Conservation (phyloP, 1,284 basidiomycete genomes). For the Boletus sp. region DNA sequence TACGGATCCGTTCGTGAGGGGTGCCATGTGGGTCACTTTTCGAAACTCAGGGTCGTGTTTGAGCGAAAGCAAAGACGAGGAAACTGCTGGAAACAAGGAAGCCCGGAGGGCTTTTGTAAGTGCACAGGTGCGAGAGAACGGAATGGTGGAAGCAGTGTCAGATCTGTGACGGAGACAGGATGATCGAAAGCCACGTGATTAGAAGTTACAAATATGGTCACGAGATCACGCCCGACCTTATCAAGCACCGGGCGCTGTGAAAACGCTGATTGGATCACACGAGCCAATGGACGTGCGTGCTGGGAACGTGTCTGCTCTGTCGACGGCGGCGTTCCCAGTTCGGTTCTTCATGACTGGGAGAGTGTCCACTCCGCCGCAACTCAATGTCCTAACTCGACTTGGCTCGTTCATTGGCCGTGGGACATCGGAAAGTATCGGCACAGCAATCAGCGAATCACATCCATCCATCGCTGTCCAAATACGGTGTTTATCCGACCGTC, state of each 20-base stretch:
- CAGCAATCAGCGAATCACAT: no score
- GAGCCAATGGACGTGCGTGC: neutral
- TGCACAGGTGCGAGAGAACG: slow-evolving; percentile 34
- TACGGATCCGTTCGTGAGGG: slow-evolving; percentile 41
- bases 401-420: no score
- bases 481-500: no score
- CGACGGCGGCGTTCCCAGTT: neutral
- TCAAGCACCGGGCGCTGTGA: neutral
- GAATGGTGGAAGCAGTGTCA: slow-evolving; percentile 14
- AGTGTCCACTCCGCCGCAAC: neutral
- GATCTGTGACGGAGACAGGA: slow-evolving; percentile 1
- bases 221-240: slow-evolving; percentile 4
- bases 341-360: no score
- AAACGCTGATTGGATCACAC: slow-evolving; percentile 1
- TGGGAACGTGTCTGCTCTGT: no score
- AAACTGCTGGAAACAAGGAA: slow-evolving; percentile 33
- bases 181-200: slow-evolving; percentile 15
- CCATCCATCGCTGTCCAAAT: no score
- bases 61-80: slow-evolving; percentile 26
- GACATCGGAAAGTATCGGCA: no score
- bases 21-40: slow-evolving; percentile 45
- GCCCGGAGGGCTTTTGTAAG: slow-evolving; percentile 32
- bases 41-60: slow-evolving; percentile 22
- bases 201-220: slow-evolving; percentile 16
- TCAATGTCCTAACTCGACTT: neutral